Conservation (phyloP, 352 stramenopile genomes). For the Phytopythium oedochilum region DNA sequence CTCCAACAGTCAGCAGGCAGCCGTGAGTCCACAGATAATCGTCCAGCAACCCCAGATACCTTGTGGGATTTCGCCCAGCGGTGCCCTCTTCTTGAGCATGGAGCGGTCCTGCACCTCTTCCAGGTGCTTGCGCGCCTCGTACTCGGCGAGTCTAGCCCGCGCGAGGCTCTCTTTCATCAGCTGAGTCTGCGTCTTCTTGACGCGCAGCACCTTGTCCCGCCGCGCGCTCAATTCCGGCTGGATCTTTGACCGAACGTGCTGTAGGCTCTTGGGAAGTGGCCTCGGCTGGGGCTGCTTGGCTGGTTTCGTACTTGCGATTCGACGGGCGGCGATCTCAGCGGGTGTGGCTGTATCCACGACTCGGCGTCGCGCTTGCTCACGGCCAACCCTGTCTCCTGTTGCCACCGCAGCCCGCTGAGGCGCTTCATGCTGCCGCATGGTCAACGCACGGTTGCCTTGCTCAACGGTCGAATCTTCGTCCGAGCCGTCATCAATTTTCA, state of each 20-base stretch:
- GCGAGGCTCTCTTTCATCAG: slow-evolving; percentile 67
- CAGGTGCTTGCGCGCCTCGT: slow-evolving; percentile 31
- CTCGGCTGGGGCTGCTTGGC: not conserved
- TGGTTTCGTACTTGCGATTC: not conserved
- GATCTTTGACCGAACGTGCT: slow-evolving; percentile 57
- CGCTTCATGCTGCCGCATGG: not conserved
- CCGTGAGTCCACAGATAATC: not conserved
- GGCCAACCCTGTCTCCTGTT: not conserved
- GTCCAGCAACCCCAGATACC: slow-evolving; percentile 19
- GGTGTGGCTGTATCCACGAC: not conserved
- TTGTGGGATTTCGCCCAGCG: slow-evolving; percentile 46
- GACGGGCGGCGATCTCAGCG: not conserved
- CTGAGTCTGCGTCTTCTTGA: slow-evolving; percentile 77
- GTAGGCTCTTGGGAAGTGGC: slow-evolving; percentile 16
- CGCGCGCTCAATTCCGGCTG: slow-evolving; percentile 47
- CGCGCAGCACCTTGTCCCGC: slow-evolving; percentile 55
- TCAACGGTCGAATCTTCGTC: not conserved
- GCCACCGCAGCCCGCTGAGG: not conserved
- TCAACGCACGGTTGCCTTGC: not conserved
- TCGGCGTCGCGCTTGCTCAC: not conserved
- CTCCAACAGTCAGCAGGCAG: not conserved
- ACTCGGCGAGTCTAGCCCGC: slow-evolving; percentile 48
- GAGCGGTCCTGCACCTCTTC: slow-evolving; percentile 16
- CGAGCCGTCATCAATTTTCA: not conserved
- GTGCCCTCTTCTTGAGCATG: slow-evolving; percentile 26